A percentile compares a stretch with the other conserved stretches of the same genome.
phyloP scores from a whole-genome alignment of 805 yeast species.

The Wickerhamomyces strasburgensis region DNA sequence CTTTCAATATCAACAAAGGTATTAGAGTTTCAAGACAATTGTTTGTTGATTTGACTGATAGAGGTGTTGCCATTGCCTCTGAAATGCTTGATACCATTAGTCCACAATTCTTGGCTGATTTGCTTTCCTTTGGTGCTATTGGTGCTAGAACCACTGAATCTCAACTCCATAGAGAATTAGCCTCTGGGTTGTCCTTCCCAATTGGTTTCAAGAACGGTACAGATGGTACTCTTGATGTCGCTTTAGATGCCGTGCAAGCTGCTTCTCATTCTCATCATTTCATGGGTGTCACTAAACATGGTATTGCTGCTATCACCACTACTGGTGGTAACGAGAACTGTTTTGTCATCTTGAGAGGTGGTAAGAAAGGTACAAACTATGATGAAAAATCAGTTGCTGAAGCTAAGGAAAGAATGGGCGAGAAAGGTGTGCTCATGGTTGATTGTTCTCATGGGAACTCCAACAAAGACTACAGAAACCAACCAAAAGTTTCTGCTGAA shows the following conservation, averaged over 20 bases:
- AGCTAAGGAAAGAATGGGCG: conserved; percentile 61
- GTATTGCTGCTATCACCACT: conserved; percentile 92
- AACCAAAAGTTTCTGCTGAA: conserved; percentile 81
- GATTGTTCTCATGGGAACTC: conserved; percentile 99
- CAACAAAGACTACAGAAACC: conserved; percentile 88
- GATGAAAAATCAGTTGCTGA: conserved; percentile 73
- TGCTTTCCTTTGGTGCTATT: conserved; percentile 92
- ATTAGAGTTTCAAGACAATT: conserved; percentile 80
- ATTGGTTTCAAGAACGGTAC: conserved; percentile 98
- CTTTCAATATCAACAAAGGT: conserved; percentile 95
- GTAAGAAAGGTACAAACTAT: conserved; percentile 89
- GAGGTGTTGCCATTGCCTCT: conserved; percentile 87
- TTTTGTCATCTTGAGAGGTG: conserved; percentile 94
- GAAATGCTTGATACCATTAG: conserved; percentile 98
- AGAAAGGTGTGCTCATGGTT: conserved; percentile 65
- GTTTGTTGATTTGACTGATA: conserved; percentile 72
- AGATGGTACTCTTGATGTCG: conserved; percentile 89
- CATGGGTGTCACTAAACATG: conserved; percentile 96
- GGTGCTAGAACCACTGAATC: conserved; percentile 99
- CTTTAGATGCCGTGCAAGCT: conserved; percentile 90
- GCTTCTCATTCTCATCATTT: conserved; percentile 92
- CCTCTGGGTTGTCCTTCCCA: conserved; percentile 98
- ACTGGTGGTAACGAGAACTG: conserved; percentile 95
- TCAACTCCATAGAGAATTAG: conserved; percentile 94
- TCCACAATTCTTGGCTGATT: conserved; percentile 90